Base-by-base conservation (phyloP, 345 rosid species). In the Turritis glabra region DNA sequence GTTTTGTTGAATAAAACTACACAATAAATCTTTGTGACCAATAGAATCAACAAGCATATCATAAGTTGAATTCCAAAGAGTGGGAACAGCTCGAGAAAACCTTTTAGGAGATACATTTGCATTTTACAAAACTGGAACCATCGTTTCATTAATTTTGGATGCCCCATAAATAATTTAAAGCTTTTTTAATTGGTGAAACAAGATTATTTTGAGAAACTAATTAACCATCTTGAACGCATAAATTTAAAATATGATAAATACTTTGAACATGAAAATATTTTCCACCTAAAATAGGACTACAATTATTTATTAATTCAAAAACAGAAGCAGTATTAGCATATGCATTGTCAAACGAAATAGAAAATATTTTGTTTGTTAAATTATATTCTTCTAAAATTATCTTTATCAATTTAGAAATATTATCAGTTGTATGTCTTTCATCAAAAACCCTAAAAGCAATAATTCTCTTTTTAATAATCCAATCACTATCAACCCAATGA, bases 371-470 rank as follows among this genome's bases (percentile, higher is more conserved):
- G 15, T 13, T 9, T 15, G 37, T 41, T 22, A 63, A 23, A 62
- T 63, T 8, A n/a, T 63, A 43, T 43, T 54, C 59, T 26, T 26
- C 25, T 63, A 63, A n/a, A 63, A 43, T 62, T 0, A 25, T 22
- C 41, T 61, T 62, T 2, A 26, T 40, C 41, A 25, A 43, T 15
- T 41, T 41, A 62, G 41, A 41, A 40, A 25, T 25, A 62, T 43
- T 62, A 41, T 41, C 37, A 9, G 53, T 5, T 7, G 26, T 63
- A 44, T 62, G 52, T 41, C 37, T 62, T 62, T 62, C 37, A 41
- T 62, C 52, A 41, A 63, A 62, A 63, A 26, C 38, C n/a, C 53
- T 25, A 63, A 63, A 61, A 41, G 25, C 37, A 61, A 61, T 23
- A 48, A 40, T 40, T 61, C 29, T 40, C 11, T 60, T 60, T 60